Percentiles rank a stretch among this genome's conserved stretches.
Conservation (phyloP, 1,139 yeast genomes). For the Kluyveromyces marxianus region DNA sequence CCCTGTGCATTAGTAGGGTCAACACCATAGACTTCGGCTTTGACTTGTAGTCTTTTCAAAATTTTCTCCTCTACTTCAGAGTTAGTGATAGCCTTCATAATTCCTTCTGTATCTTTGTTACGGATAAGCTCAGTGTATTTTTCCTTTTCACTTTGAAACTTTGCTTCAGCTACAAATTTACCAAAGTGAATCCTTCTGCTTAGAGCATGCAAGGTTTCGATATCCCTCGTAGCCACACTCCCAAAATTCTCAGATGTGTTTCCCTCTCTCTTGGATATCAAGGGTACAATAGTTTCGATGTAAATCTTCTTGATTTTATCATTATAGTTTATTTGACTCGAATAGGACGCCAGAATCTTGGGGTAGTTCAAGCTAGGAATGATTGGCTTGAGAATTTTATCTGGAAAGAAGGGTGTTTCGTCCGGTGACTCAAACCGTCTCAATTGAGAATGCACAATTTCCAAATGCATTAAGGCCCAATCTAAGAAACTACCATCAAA, state of each 20-base stretch:
- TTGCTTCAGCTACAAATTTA: constrained; percentile 93
- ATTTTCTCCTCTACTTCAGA: constrained; percentile 79
- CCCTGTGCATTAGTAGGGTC: constrained; percentile 72
- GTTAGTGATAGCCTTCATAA: constrained; percentile 78
- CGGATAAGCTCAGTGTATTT: constrained; percentile 57
- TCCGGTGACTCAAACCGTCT: constrained; percentile 94
- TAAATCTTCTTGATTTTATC: constrained; percentile 59
- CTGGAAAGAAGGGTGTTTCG: constrained; percentile 85
- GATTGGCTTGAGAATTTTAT: constrained; percentile 54
- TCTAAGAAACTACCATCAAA: constrained; percentile 81
- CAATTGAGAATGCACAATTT: constrained; percentile 71
- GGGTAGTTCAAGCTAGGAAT: constrained; percentile 80
- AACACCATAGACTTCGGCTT: constrained; percentile 80
- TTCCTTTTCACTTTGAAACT: constrained; percentile 63
- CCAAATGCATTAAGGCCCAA: constrained; percentile 74
- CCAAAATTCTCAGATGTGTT: constrained; percentile 86
- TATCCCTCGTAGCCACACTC: constrained; percentile 76
- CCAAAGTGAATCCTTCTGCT: constrained; percentile 97
- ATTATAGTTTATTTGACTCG: constrained; percentile 72
- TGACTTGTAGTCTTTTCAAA: constrained; percentile 64
- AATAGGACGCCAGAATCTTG: constrained; percentile 61
- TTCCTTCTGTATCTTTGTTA: constrained; percentile 60
- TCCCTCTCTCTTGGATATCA: constrained; percentile 58
- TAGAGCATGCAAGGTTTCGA: constrained; percentile 77
- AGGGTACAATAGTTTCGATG: constrained; percentile 64